phyloP scores from a whole-genome alignment of 78 protist species.

The Capsaspora owczarzaki region DNA sequence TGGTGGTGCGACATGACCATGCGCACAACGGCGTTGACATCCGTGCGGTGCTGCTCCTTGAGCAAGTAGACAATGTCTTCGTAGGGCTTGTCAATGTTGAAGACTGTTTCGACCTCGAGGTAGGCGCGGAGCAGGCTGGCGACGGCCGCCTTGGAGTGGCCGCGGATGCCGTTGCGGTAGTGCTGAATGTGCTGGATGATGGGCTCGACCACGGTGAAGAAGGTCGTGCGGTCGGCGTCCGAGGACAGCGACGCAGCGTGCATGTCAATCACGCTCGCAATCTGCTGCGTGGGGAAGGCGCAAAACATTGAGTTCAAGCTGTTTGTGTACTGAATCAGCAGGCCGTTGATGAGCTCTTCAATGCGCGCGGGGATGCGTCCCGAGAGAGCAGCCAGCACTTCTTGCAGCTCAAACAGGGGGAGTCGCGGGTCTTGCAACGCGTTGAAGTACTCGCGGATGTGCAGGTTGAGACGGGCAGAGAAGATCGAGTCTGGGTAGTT shows the following conservation, averaged over 20 bases:
- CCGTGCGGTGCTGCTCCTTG: background rate
- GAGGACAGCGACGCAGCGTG: conserved; percentile 1
- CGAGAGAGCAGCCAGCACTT: background rate
- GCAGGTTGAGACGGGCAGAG: background rate
- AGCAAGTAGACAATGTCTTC: conserved; percentile 11
- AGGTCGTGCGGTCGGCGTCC: conserved; percentile 19
- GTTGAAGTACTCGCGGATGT: background rate
- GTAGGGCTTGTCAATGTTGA: background rate
- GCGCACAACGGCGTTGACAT: background rate
- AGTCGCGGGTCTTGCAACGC: background rate
- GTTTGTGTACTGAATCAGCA: background rate
- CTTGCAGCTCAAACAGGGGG: conserved; percentile 6
- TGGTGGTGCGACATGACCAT: conserved; percentile 12
- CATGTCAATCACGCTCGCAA: conserved; percentile 2
- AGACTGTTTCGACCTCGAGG: conserved; percentile 27
- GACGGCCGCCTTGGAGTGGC: conserved; percentile 5
- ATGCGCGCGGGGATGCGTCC: background rate
- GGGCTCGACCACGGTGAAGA: conserved; percentile 22
- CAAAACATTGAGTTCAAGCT: background rate
- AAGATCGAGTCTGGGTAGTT: background rate
- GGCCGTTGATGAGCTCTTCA: background rate
- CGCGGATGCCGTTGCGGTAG: conserved; percentile 28
- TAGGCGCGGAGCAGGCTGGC: conserved; percentile 1
- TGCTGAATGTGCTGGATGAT: conserved; percentile 19
- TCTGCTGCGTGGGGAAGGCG: conserved; percentile 7